These are phyloP conservation scores for Aquilaria sinensis DNA, from an alignment of 345 rosid genomes.

Conservation along the genomic window DNA sequence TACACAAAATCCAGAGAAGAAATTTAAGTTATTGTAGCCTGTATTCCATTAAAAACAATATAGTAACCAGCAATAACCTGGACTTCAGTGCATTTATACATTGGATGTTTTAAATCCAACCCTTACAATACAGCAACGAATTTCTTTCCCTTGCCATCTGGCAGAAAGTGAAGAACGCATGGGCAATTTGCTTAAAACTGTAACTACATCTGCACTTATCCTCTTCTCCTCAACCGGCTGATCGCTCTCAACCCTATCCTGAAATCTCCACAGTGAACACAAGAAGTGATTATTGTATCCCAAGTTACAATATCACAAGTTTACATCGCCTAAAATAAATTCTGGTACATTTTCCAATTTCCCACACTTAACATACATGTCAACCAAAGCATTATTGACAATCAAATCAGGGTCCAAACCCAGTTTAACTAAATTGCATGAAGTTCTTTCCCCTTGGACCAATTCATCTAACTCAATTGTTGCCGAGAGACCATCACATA, in stretches of 20 bases:
- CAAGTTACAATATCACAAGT: conserved; percentile 47
- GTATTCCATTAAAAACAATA: too few relatives aligned
- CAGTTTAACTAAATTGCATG: conserved; percentile 41
- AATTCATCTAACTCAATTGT: conserved; percentile 29
- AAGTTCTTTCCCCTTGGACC: conserved; percentile 31
- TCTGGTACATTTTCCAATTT: conserved; percentile 29
- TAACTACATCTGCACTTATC: conserved; percentile 36
- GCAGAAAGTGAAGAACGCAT: conserved; percentile 50
- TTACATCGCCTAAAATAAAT: conserved; percentile 37
- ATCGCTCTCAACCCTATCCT: conserved; percentile 37
- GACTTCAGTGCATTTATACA: conserved; percentile 40
- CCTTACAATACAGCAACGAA: conserved; percentile 45
- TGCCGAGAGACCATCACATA: conserved; percentile 37
- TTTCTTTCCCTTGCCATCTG: conserved; percentile 55
- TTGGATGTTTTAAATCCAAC: conserved; percentile 43
- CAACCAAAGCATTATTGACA: conserved; percentile 49
- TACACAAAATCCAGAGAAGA: too few relatives aligned
- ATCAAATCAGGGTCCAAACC: conserved; percentile 35
- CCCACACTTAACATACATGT: conserved; percentile 57
- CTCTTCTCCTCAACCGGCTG: conserved; percentile 33
- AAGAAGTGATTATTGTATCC: conserved; percentile 55
- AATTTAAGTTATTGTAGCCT: too few relatives aligned
- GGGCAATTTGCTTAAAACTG: conserved; percentile 49
- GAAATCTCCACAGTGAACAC: conserved; percentile 43
- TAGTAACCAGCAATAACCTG: too few relatives aligned